A percentile compares a stretch with the other conserved stretches of the same genome.
These are phyloP conservation scores for Lipomyces starkeyi DNA, from an alignment of 805 yeast genomes.

Conservation along the genomic window DNA sequence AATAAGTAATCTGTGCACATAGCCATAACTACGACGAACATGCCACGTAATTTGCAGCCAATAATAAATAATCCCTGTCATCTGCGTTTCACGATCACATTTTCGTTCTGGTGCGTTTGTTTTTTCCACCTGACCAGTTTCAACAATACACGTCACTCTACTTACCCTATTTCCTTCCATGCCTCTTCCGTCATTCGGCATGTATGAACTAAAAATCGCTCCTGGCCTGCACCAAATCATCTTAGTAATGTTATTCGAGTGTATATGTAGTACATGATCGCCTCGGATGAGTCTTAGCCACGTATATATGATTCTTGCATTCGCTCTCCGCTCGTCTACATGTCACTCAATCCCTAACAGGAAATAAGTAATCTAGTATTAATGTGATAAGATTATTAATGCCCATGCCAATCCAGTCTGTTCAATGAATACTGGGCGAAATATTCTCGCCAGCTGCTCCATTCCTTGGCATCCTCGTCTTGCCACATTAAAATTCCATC, in stretches of 20 bases:
- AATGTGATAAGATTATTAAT: too few relatives aligned
- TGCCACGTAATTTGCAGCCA: too few relatives aligned
- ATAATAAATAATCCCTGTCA: too few relatives aligned
- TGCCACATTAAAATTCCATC: not conserved
- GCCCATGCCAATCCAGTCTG: not conserved
- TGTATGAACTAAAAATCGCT: not conserved
- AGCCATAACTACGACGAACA: too few relatives aligned
- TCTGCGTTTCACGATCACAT: not conserved
- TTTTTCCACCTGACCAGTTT: not conserved
- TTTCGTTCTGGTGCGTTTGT: not conserved
- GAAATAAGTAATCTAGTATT: too few relatives aligned
- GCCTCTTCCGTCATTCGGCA: not conserved
- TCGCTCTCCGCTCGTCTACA: not conserved
- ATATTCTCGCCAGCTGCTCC: too few relatives aligned
- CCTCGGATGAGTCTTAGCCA: not conserved
- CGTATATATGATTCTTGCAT: not conserved
- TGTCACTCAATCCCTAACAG: not conserved
- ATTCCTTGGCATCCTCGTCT: not conserved
- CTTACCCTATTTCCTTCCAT: not conserved
- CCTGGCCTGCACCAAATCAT: too few relatives aligned
- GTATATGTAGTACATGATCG: not conserved
- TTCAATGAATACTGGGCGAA: too few relatives aligned
- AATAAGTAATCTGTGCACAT: not conserved
- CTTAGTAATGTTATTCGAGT: not conserved
- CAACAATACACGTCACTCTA: too few relatives aligned